A percentile compares a stretch with the other conserved stretches of the same genome.
These are phyloP conservation scores for Rhodofomes roseus DNA, from an alignment of 1,284 basidiomycete genomes.

Conservation along the genomic window DNA sequence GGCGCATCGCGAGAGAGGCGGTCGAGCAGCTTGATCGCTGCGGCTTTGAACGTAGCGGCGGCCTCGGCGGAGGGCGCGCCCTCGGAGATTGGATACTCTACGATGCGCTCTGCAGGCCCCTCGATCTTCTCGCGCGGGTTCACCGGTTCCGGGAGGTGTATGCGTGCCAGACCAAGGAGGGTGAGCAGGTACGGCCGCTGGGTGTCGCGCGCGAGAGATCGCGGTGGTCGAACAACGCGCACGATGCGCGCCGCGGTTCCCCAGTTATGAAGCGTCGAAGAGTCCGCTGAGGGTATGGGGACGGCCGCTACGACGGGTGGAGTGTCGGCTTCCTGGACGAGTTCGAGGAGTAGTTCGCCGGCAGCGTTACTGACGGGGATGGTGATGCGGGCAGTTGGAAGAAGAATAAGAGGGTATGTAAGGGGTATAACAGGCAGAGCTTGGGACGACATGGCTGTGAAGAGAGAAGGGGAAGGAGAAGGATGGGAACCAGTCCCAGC, in stretches of 20 bases:
- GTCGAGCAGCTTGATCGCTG: slow-evolving; percentile 62
- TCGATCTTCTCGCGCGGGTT: slow-evolving; percentile 23
- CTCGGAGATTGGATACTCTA: slow-evolving; percentile 46
- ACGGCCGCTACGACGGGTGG: slow-evolving; percentile 65
- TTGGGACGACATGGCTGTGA: slow-evolving; percentile 34
- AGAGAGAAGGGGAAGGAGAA: background rate
- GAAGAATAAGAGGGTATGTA: slow-evolving; percentile 59
- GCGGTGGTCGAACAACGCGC: slow-evolving; percentile 53
- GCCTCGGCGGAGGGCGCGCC: slow-evolving; percentile 48
- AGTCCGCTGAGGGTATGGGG: slow-evolving; percentile 38
- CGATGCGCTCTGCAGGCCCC: slow-evolving; percentile 36
- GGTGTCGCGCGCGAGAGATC: slow-evolving; percentile 18
- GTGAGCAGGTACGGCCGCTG: slow-evolving; percentile 51
- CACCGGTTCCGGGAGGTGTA: slow-evolving; percentile 38
- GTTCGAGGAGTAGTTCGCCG: slow-evolving; percentile 55
- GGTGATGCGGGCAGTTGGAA: slow-evolving; percentile 63
- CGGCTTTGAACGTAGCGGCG: slow-evolving; percentile 62
- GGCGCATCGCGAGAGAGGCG: slow-evolving; percentile 58
- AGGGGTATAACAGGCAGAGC: slow-evolving; percentile 59
- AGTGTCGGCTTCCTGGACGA: slow-evolving; percentile 58
- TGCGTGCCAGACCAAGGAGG: slow-evolving; percentile 60
- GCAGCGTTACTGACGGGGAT: slow-evolving; percentile 52
- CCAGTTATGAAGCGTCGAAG: slow-evolving; percentile 32
- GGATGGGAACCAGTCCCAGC: background rate
- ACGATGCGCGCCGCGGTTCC: slow-evolving; percentile 56